Conservation (phyloP, 2,329 filamentous ascomycete species). For the Fusarium sp. region DNA sequence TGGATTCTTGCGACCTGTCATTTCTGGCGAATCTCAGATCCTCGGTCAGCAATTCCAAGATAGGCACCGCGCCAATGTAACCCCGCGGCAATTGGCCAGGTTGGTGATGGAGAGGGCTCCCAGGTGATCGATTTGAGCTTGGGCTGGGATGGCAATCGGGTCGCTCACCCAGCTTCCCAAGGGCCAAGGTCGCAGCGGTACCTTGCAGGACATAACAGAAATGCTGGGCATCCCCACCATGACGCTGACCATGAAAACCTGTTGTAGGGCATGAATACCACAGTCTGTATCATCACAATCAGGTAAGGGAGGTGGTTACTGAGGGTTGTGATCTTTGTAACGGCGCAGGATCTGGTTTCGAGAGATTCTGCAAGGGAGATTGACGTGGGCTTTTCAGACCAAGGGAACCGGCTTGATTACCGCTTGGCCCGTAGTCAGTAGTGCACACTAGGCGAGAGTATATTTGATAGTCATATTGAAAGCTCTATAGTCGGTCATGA, state of each 20-base stretch:
- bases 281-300: not conserved
- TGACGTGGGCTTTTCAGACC: constrained; percentile 2
- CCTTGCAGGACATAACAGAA: constrained; percentile 26
- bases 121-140: constrained; percentile 6
- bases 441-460: constrained; percentile 13
- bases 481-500: not conserved
- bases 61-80: constrained; percentile 18
- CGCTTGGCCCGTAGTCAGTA: constrained; percentile 8
- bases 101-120: constrained; percentile 4
- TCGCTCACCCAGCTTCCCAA: not conserved
- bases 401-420: constrained; percentile 5
- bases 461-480: not conserved
- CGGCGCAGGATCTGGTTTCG: constrained; percentile 9
- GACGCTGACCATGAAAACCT: not conserved
- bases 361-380: constrained; percentile 27
- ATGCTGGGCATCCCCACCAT: constrained; percentile 14
- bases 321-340: not conserved
- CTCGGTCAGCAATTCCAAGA: constrained; percentile 19
- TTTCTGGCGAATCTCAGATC: constrained; percentile 28
- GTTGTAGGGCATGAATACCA: constrained; percentile 8
- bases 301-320: constrained; percentile 18
- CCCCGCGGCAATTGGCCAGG: constrained; percentile 6
- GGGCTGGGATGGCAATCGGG: not conserved
- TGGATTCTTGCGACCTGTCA: constrained; percentile 27
- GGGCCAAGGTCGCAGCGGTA: constrained; percentile 23